phyloP scores from a whole-genome alignment of 805 yeast genomes.

The Myxozyma melibiosi region DNA sequence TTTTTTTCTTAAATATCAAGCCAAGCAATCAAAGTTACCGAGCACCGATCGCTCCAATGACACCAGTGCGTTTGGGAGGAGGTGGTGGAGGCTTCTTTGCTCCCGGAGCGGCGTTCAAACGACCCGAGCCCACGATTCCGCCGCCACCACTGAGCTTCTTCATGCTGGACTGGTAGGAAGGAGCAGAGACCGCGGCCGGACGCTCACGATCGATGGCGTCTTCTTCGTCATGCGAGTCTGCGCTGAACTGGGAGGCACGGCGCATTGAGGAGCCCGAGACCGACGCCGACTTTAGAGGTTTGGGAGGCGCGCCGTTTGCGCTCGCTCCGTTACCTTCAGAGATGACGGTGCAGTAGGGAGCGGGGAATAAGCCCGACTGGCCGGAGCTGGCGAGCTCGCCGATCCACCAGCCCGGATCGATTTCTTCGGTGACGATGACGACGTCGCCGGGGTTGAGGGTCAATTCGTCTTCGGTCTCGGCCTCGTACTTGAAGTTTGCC shows the following conservation, averaged over 20 bases:
- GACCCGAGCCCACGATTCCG: conserved; percentile 20
- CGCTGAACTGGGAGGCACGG: conserved; percentile 12
- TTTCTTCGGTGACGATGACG: conserved; percentile 30
- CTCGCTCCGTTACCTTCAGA: conserved; percentile 21
- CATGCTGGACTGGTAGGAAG: conserved; percentile 32
- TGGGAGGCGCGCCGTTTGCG: conserved; percentile 12
- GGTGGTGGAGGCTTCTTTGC: conserved; percentile 32
- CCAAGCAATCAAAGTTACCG: conserved; percentile 13
- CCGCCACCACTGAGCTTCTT: conserved; percentile 19
- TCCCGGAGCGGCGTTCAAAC: conserved; percentile 15
- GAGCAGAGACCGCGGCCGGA: conserved; percentile 14
- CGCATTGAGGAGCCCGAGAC: conserved; percentile 4
- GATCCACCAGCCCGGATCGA: conserved; percentile 36
- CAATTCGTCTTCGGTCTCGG: conserved; percentile 35
- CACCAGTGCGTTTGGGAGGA: conserved; percentile 31
- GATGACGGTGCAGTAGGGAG: conserved; percentile 32
- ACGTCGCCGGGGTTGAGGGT: conserved; percentile 33
- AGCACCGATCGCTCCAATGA: conserved; percentile 27
- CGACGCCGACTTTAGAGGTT: conserved; percentile 20
- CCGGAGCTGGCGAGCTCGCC: conserved; percentile 29
- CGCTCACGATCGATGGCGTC: conserved; percentile 9
- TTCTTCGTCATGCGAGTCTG: conserved; percentile 4
- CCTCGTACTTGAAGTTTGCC: conserved; percentile 31
- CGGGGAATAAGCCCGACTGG: conserved; percentile 34
- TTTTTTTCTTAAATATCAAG: background rate